phyloP scores from a whole-genome alignment of 352 stramenopile species.

The Phytophthora sp. region DNA sequence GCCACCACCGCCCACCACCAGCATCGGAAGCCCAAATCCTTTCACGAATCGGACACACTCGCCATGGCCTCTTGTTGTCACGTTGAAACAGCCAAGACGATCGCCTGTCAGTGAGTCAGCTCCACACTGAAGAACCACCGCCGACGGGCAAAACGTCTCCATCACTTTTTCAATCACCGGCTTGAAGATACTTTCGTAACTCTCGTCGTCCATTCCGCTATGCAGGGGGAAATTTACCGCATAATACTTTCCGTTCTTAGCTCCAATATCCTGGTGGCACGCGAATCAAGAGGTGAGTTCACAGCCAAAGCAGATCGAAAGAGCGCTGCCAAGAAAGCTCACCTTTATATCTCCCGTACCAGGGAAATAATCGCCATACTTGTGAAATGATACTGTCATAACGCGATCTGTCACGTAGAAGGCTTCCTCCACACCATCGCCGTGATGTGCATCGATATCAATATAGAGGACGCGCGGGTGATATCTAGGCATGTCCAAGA shows the following conservation, averaged over 20 bases:
- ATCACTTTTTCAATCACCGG: slow-evolving; percentile 95
- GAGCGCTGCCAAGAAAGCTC: background rate
- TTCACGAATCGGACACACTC: slow-evolving; percentile 85
- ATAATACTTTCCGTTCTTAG: slow-evolving; percentile 93
- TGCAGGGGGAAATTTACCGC: slow-evolving; percentile 97
- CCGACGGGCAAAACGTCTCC: slow-evolving; percentile 85
- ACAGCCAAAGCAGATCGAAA: background rate
- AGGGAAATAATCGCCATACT: slow-evolving; percentile 99
- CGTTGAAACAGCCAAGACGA: slow-evolving; percentile 97
- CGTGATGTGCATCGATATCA: slow-evolving; percentile 99
- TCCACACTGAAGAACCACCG: slow-evolving; percentile 97
- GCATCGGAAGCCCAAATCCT: slow-evolving; percentile 77
- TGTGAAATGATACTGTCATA: slow-evolving; percentile 99
- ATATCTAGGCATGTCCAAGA: slow-evolving; percentile 94
- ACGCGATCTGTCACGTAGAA: slow-evolving; percentile 97
- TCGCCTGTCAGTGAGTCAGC: slow-evolving; percentile 97
- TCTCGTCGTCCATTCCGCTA: slow-evolving; percentile 95
- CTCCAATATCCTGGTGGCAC: slow-evolving; percentile 84
- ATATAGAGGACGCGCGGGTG: slow-evolving; percentile 98
- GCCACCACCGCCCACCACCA: slow-evolving; percentile 84
- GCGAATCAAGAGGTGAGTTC: background rate
- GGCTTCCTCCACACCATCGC: slow-evolving; percentile 97
- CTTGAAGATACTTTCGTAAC: slow-evolving; percentile 97
- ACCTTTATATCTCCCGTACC: slow-evolving; percentile 93
- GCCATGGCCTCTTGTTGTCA: slow-evolving; percentile 88